These are phyloP conservation scores for Lachnellula willkommii DNA, from an alignment of 2,329 filamentous ascomycete genomes.

Conservation along the genomic window DNA sequence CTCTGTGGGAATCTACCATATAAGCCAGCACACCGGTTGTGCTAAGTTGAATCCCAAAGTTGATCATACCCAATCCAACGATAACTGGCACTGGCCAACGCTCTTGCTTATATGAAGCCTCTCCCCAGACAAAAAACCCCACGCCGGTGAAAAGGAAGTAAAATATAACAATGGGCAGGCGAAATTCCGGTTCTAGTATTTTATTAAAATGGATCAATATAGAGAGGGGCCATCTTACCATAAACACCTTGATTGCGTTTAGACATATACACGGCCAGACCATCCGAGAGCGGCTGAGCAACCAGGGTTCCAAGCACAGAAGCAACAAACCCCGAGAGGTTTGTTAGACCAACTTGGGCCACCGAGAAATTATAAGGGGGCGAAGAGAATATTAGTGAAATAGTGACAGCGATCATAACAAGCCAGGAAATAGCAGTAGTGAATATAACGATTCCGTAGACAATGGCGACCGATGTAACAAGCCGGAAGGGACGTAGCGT, in stretches of 20 bases:
- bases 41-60: conserved; percentile 34
- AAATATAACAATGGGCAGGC: conserved; percentile 28
- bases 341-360: conserved; percentile 44
- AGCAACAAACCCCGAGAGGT: conserved; percentile 43
- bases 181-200: conserved; percentile 35
- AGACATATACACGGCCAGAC: conserved; percentile 24
- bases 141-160: conserved; percentile 29
- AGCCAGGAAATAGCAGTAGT: conserved; percentile 37
- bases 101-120: conserved; percentile 26
- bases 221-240: conserved; percentile 2
- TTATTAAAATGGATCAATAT: conserved; percentile 8
- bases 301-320: conserved; percentile 41
- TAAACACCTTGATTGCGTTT: conserved; percentile 25
- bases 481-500: conserved; percentile 27
- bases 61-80: conserved; percentile 32
- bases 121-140: conserved; percentile 37
- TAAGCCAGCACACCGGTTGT: conserved; percentile 36
- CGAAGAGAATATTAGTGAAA: conserved; percentile 34
- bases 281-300: conserved; percentile 42
- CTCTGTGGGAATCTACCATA: conserved; percentile 37
- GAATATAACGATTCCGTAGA: conserved; percentile 37
- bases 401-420: conserved; percentile 42
- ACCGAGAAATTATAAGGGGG: conserved; percentile 32
- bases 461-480: conserved; percentile 31
- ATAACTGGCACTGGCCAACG: conserved; percentile 33